phyloP scores from a whole-genome alignment of 1,284 basidiomycete species.

The Chiua sp. region DNA sequence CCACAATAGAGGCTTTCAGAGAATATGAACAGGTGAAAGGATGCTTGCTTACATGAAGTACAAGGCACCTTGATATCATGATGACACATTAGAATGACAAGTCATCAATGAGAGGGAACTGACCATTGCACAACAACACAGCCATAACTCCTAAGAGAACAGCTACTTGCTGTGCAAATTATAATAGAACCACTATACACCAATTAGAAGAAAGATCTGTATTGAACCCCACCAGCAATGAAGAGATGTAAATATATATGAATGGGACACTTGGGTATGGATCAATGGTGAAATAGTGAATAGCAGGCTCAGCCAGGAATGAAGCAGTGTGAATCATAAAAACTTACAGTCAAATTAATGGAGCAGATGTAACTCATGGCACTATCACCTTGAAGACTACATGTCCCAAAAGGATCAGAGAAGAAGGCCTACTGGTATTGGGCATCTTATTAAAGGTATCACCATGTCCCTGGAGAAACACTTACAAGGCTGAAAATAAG shows the following conservation, averaged over 20 bases:
- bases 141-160: conserved; percentile 14
- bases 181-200: conserved; percentile 5
- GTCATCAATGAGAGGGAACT: neutral
- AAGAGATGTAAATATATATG: neutral
- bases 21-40: neutral
- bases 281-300: conserved; percentile 2
- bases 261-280: conserved; percentile 8
- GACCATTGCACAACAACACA: conserved; percentile 23
- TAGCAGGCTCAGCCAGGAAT: neutral
- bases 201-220: conserved; percentile 22
- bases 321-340: neutral
- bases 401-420: neutral
- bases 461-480: neutral
- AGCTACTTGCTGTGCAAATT: conserved; percentile 2
- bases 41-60: conserved; percentile 20
- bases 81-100: conserved; percentile 1
- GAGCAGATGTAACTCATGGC: neutral
- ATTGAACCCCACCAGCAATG: neutral
- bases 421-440: conserved; percentile 11
- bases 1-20: neutral
- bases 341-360: neutral
- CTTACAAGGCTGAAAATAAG: conserved; percentile 27
- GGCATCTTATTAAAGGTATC: neutral
- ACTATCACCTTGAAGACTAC: fast-evolving
- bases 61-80: conserved; percentile 13